A percentile compares a stretch with the other conserved stretches of the same genome.
Conservation (phyloP, 371 early-diverging fungal genomes). For the Apophysomyces sp. region DNA sequence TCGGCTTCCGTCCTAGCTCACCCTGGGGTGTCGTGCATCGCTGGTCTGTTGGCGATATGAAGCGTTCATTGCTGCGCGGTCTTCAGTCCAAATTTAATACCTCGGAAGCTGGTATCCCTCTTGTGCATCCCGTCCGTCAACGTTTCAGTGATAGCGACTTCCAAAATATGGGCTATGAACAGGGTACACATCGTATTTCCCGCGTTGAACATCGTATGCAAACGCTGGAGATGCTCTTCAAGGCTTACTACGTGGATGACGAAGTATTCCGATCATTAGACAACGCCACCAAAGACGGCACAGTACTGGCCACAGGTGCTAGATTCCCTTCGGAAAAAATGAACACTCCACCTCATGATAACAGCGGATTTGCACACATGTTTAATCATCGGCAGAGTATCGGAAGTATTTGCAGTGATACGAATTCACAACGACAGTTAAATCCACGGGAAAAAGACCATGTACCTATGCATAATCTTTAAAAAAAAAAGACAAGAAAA, state of each 20-base stretch:
- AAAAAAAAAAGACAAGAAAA: background rate
- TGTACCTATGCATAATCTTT: background rate
- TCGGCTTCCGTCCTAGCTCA: constrained; percentile 47
- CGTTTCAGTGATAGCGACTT: constrained; percentile 37
- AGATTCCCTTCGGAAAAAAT: constrained; percentile 11
- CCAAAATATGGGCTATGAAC: constrained; percentile 26
- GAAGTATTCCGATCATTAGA: constrained; percentile 40
- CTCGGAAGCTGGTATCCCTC: constrained; percentile 37
- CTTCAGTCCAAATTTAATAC: constrained; percentile 41
- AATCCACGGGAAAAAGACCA: constrained; percentile 7
- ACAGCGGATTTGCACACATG: constrained; percentile 42
- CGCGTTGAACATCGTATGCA: constrained; percentile 8
- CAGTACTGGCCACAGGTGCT: background rate
- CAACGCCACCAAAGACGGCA: constrained; percentile 17
- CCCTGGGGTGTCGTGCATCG: constrained; percentile 55
- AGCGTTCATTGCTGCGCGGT: constrained; percentile 39
- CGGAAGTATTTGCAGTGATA: constrained; percentile 37
- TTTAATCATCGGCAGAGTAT: constrained; percentile 43
- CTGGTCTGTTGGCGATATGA: constrained; percentile 49
- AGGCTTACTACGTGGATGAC: background rate
- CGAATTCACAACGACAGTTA: constrained; percentile 28
- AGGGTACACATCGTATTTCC: constrained; percentile 26
- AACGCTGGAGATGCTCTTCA: background rate
- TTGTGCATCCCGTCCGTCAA: constrained; percentile 46
- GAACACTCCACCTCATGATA: background rate